A percentile compares a stretch with the other conserved stretches of the same genome.
Conservation (phyloP, 1,284 basidiomycete species). For the Ustilago vetiveriae region DNA sequence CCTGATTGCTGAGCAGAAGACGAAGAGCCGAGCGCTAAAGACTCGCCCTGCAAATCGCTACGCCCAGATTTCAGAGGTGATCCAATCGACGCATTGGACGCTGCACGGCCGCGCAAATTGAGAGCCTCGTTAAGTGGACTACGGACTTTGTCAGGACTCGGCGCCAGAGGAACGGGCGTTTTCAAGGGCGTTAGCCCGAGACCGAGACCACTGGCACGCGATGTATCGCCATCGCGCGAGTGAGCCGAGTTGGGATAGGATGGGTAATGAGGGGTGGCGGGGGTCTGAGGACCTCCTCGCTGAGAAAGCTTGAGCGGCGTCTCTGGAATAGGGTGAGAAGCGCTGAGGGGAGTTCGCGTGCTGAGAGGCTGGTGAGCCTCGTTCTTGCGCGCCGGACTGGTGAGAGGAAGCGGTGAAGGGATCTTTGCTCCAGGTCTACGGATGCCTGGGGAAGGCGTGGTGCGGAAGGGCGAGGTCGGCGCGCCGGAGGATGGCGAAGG, state of each 20-base stretch:
- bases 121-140: conserved; percentile 36
- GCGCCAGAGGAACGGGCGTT: conserved; percentile 28
- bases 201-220: conserved; percentile 40
- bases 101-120: conserved; percentile 27
- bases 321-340: conserved; percentile 54
- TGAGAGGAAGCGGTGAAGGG: conserved; percentile 42
- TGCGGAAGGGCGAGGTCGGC: conserved; percentile 24
- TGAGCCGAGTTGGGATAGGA: conserved; percentile 20
- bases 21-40: conserved; percentile 25
- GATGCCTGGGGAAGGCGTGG: conserved; percentile 37
- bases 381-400: conserved; percentile 43
- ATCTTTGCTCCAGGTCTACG: conserved; percentile 42
- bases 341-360: conserved; percentile 56
- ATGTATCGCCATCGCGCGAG: conserved; percentile 21
- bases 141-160: conserved; percentile 21
- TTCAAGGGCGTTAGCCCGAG: conserved; percentile 46
- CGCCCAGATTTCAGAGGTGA: conserved; percentile 33
- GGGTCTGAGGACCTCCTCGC: conserved; percentile 42
- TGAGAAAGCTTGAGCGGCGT: conserved; percentile 57
- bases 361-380: conserved; percentile 23
- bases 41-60: conserved; percentile 16
- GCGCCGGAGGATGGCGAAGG: conserved; percentile 14
- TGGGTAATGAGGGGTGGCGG: conserved; percentile 41
- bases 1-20: conserved; percentile 2
- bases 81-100: conserved; percentile 21